phyloP scores from a whole-genome alignment of 2,329 filamentous ascomycete species.

The Neocatenulostroma microsporum region DNA sequence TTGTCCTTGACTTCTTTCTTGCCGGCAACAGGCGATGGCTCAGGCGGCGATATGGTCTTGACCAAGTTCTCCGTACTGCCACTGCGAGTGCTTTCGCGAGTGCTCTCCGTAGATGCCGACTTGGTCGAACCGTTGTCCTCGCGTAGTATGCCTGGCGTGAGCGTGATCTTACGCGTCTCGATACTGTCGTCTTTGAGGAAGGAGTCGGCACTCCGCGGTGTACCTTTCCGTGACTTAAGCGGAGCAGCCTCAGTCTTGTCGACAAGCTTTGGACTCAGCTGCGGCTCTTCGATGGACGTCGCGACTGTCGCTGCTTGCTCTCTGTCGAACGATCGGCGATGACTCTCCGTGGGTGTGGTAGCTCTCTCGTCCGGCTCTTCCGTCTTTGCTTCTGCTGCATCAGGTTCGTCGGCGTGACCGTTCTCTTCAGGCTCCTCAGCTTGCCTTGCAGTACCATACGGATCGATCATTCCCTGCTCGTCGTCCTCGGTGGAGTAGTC shows the following conservation, averaged over 20 bases:
- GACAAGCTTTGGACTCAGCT: constrained; percentile 26
- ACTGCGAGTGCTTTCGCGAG: constrained; percentile 40
- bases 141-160: constrained; percentile 84
- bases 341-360: constrained; percentile 21
- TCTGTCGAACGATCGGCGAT: constrained; percentile 25
- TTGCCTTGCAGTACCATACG: constrained; percentile 15
- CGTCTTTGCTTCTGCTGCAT: constrained; percentile 13
- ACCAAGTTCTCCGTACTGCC: constrained; percentile 71
- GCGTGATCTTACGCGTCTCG: constrained; percentile 93
- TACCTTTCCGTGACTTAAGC: constrained; percentile 69
- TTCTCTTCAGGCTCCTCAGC: constrained; percentile 14
- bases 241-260: constrained; percentile 32
- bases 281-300: constrained; percentile 21
- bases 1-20: constrained; percentile 76
- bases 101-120: constrained; percentile 38
- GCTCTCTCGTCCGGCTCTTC: constrained; percentile 17
- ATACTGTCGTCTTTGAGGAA: constrained; percentile 96
- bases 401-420: constrained; percentile 14
- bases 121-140: constrained; percentile 54
- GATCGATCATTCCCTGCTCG: constrained; percentile 24
- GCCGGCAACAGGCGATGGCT: constrained; percentile 52
- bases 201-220: constrained; percentile 83
- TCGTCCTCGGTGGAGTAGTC: constrained; percentile 75
- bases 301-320: constrained; percentile 22
- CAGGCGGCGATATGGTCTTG: constrained; percentile 55